Evolutionary conservation across 23 red algal species (phyloP).

Genomic region (Gracilaria gracilis): DNA sequence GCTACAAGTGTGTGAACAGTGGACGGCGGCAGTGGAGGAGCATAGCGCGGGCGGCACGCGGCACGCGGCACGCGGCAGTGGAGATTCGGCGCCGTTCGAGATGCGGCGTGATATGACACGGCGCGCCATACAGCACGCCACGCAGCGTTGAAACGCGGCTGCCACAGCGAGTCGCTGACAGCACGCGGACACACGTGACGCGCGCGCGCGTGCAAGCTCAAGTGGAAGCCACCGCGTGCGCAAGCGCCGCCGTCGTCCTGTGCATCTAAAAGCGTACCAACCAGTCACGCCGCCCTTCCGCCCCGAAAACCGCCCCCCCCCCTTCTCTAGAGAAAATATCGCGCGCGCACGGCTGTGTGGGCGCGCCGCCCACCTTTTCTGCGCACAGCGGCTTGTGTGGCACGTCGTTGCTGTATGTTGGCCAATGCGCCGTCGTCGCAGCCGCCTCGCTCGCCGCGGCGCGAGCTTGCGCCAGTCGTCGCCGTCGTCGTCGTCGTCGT

Average conservation of each 20-base stretch:
- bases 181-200: no score
- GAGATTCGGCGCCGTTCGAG: background rate
- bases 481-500: no score
- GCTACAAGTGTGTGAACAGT: background rate
- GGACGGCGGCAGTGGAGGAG: conserved; percentile 23
- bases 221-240: background rate
- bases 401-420: no score
- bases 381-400: no score
- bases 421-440: no score
- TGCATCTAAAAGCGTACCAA: background rate
- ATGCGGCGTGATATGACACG: conserved; percentile 45
- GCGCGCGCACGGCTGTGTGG: no score
- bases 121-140: conserved; percentile 5
- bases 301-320: no score
- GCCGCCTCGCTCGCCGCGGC: no score
- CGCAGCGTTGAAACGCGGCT: background rate
- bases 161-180: background rate
- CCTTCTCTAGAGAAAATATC: no score
- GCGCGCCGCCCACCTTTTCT: no score
- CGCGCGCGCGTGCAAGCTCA: background rate
- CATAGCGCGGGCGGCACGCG: background rate
- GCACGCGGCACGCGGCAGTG: background rate
- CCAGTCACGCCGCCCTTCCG: no score
- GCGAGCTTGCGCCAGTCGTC: no score
- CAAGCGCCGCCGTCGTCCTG: background rate